phyloP scores from a whole-genome alignment of 1,139 yeast genomes.

The Candida buenavistaensis region DNA sequence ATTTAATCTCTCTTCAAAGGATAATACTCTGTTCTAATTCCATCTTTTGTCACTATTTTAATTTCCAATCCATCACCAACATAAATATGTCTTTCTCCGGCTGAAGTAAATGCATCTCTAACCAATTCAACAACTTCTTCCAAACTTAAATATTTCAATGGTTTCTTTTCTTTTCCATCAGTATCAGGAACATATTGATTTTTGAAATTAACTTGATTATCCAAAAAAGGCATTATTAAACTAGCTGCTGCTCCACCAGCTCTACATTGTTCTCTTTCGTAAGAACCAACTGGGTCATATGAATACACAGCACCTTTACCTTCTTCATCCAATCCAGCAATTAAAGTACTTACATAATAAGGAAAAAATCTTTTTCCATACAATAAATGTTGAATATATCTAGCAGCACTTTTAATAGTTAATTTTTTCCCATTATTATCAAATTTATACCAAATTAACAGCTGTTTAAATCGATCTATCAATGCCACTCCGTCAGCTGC shows the following conservation, averaged over 20 bases:
- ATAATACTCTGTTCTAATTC: constrained; percentile 77
- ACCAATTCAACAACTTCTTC: constrained; percentile 88
- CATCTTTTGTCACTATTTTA: constrained; percentile 88
- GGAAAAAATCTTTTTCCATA: constrained; percentile 97
- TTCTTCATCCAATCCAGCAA: constrained; percentile 92
- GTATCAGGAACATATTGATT: constrained; percentile 84
- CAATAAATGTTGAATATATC: constrained; percentile 85
- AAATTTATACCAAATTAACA: constrained; percentile 92
- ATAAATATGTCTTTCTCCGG: constrained; percentile 96
- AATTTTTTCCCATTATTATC: constrained; percentile 74
- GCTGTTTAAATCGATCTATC: constrained; percentile 71
- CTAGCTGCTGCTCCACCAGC: constrained; percentile 98
- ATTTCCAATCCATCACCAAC: constrained; percentile 97
- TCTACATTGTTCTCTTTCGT: constrained; percentile 95
- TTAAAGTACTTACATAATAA: constrained; percentile 89
- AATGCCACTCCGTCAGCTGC: constrained; percentile 93
- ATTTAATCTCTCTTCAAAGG: constrained; percentile 84
- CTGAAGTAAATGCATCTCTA: constrained; percentile 91
- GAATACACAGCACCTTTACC: constrained; percentile 96
- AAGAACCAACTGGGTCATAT: constrained; percentile 96
- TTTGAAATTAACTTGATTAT: constrained; percentile 93
- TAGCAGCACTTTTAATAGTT: constrained; percentile 74
- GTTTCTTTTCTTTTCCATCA: constrained; percentile 63
- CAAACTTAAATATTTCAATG: constrained; percentile 61
- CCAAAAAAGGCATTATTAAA: constrained; percentile 94